Evolutionary conservation across 805 yeast species (phyloP).

Genomic region (Ogataea ramenticola): DNA sequence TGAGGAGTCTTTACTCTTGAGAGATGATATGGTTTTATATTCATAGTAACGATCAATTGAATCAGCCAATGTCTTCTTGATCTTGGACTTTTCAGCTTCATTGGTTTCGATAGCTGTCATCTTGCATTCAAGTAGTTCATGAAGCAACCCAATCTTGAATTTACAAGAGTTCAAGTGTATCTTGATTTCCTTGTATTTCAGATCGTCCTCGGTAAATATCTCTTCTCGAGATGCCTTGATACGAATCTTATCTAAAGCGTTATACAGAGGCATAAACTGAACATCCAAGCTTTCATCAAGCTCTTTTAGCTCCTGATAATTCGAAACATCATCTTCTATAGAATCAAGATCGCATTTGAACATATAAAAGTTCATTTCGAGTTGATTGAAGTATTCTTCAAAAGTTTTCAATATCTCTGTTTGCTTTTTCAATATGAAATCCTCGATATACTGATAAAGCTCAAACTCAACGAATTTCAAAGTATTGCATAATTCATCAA

Average conservation of each 20-base stretch:
- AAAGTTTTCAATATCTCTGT: conserved; percentile 19
- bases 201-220: conserved; percentile 3
- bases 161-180: conserved; percentile 22
- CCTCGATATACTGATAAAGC: conserved; percentile 24
- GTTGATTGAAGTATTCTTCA: conserved; percentile 13
- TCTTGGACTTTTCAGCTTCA: neutral
- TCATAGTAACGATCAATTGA: neutral
- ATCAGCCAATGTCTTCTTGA: neutral
- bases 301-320: neutral
- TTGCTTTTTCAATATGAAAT: conserved; percentile 24
- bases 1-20: neutral
- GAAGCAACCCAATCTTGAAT: neutral
- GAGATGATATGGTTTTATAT: neutral
- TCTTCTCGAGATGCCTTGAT: neutral
- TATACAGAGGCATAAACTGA: conserved; percentile 10
- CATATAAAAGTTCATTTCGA: conserved; percentile 11
- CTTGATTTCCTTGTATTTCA: conserved; percentile 28
- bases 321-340: conserved; percentile 16
- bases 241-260: conserved; percentile 7
- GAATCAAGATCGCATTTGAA: conserved; percentile 10
- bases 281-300: neutral
- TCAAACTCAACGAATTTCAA: conserved; percentile 27
- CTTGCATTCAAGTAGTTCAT: neutral
- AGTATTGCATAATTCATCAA: conserved; percentile 16
- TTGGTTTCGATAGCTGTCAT: neutral